Conservation (phyloP, 148 eudicot genomes). For the Drosera capensis region DNA sequence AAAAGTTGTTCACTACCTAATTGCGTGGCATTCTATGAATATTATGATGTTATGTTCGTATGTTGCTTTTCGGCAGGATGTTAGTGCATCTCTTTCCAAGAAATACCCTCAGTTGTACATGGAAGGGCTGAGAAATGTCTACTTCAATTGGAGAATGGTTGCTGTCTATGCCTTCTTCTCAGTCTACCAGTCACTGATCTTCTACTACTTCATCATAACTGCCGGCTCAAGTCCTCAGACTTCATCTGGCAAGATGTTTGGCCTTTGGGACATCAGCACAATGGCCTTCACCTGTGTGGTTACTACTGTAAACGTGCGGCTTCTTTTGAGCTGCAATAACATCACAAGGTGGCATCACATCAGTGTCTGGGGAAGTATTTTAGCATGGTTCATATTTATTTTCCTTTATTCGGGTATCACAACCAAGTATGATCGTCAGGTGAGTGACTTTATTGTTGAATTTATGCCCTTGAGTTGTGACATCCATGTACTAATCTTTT, state of each 20-base stretch:
- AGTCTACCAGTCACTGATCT: slow-evolving; percentile 63
- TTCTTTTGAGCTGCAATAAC: slow-evolving; percentile 77
- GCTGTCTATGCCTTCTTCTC: slow-evolving; percentile 61
- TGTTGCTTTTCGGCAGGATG: slow-evolving; percentile 44
- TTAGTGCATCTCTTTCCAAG: slow-evolving; percentile 76
- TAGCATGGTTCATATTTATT: slow-evolving; percentile 66
- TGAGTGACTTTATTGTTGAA: slow-evolving; percentile 10
- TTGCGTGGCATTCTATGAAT: no score
- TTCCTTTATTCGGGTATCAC: slow-evolving; percentile 60
- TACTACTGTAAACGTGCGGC: slow-evolving; percentile 81
- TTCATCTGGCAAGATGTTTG: slow-evolving; percentile 76
- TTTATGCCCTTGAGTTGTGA: neutral
- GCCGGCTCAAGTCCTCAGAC: slow-evolving; percentile 51
- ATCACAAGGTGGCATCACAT: slow-evolving; percentile 89
- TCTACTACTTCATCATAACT: slow-evolving; percentile 47
- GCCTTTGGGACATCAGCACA: slow-evolving; percentile 95
- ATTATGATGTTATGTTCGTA: neutral
- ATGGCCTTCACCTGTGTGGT: slow-evolving; percentile 80
- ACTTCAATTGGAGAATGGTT: slow-evolving; percentile 74
- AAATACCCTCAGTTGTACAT: slow-evolving; percentile 77
- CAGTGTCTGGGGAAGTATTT: slow-evolving; percentile 84
- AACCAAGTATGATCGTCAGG: slow-evolving; percentile 32
- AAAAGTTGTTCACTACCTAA: no score
- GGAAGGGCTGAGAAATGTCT: slow-evolving; percentile 73
- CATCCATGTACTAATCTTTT: slow-evolving; percentile 7